Base-by-base conservation (phyloP, 495 filamentous ascomycete genomes). In the Penicillium fimorum region DNA sequence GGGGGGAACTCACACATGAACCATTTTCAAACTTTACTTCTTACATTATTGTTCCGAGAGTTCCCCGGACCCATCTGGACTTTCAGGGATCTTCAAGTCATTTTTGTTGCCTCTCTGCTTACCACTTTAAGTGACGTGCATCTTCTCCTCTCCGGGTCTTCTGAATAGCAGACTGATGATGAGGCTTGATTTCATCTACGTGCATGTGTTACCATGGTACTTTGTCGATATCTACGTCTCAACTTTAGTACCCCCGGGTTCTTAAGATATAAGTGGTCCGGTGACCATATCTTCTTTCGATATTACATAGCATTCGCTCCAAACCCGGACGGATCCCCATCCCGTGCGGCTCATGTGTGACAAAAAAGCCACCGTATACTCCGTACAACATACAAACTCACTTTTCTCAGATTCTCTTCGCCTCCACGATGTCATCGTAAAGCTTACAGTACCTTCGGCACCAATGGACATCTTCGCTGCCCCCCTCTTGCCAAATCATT, bases 111-210 rank as follows among this genome's bases (percentile, higher is more conserved):
- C 54, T 48, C 53, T 54, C 58, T 59, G 32, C 45, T 55, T 62
- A 35, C 65, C 59, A 46, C 52, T 65, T 63, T 24, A 44, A 63
- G 65, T 65, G 59, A 61, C 57, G 30, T 65, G 59, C 65, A 62
- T 50, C 15, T 18, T 43, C 56, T 50, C 20, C 40, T 47, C 53
- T 62, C 56, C 53, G 38, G 53, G 53, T 50, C 46, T 50, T 45
- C 53, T 41, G 56, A 64, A 47, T 51, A 53, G 52, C 37, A 43
- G 20, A 54, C 42, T 42, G 38, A 32, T 4, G 40, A 33, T 50
- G 30, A 13, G 15, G 30, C 43, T 29, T 7, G 7, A 18, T 56
- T 38, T 40, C 38, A 42, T 58, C 45, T 33, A 22, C 30, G 10
- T 32, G 25, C 18, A 35, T 7, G 33, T 24, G 33, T 50, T 24